Conservation (phyloP, 2,329 filamentous ascomycete species). For the Mycosphaerelloides madeirae region DNA sequence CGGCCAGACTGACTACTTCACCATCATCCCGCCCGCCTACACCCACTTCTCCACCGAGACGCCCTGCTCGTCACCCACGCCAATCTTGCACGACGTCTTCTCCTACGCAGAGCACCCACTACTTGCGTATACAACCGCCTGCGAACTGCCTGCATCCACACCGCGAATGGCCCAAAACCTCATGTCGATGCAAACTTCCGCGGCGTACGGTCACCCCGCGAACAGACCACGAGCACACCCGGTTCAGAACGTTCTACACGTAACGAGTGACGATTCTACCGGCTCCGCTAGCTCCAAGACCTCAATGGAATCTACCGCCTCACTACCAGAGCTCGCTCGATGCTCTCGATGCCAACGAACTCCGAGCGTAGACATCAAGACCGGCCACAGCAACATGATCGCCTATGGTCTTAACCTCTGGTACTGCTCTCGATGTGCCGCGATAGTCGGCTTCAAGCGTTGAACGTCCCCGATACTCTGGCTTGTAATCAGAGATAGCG, state of each 20-base stretch:
- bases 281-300: conserved; percentile 19
- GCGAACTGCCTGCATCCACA: not conserved
- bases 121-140: conserved; percentile 11
- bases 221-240: conserved; percentile 29
- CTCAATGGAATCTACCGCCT: conserved; percentile 17
- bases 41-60: conserved; percentile 17
- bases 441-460: conserved; percentile 32
- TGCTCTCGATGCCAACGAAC: conserved; percentile 36
- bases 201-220: conserved; percentile 22
- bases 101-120: conserved; percentile 19
- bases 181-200: conserved; percentile 31
- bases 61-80: conserved; percentile 15
- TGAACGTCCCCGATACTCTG: conserved; percentile 15
- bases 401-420: conserved; percentile 35
- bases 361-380: conserved; percentile 30
- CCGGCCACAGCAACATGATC: conserved; percentile 35
- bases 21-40: conserved; percentile 11
- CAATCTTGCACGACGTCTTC: conserved; percentile 2
- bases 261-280: conserved; percentile 29
- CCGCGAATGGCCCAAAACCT: conserved; percentile 23
- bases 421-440: conserved; percentile 35
- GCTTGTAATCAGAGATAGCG: not conserved
- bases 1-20: conserved; percentile 16
- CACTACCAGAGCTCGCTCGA: conserved; percentile 25
- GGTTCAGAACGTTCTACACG: conserved; percentile 31